Conservation (phyloP, 2,329 filamentous ascomycete species). For the Nemania bipapillata region DNA sequence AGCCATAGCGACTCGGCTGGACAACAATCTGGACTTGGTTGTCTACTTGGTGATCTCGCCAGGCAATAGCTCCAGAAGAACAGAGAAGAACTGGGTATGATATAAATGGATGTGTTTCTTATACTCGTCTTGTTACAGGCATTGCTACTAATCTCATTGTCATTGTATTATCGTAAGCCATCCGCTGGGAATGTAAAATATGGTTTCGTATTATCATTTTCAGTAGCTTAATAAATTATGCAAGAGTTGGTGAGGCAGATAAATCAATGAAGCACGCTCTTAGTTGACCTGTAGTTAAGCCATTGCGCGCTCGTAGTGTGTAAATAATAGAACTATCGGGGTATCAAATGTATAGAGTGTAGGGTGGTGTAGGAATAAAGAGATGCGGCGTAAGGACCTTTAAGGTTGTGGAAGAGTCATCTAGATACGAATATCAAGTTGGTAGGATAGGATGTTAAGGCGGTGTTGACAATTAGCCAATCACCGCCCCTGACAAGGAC, state of each 20-base stretch:
- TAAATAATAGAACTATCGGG: not conserved
- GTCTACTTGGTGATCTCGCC: not conserved
- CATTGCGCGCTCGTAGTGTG: slow-evolving; percentile 16
- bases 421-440: not conserved
- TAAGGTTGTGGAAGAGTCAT: slow-evolving; percentile 35
- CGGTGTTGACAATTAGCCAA: slow-evolving; percentile 29
- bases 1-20: slow-evolving; percentile 69
- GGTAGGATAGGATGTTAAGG: too few species aligned
- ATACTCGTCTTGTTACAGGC: slow-evolving; percentile 36
- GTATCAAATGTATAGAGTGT: not conserved
- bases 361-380: not conserved
- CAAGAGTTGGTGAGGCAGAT: slow-evolving; percentile 28
- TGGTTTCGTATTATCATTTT: slow-evolving; percentile 58
- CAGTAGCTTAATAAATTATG: slow-evolving; percentile 33
- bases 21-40: not conserved
- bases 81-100: not conserved
- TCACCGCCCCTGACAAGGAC: slow-evolving; percentile 16
- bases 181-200: slow-evolving; percentile 42
- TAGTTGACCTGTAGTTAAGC: slow-evolving; percentile 17
- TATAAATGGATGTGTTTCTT: slow-evolving; percentile 21
- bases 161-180: slow-evolving; percentile 48
- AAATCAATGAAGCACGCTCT: slow-evolving; percentile 27
- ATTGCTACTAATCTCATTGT: slow-evolving; percentile 37
- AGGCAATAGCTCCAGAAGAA: not conserved
- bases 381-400: not conserved